phyloP scores from a whole-genome alignment of 352 stramenopile species.

The Blastocystis sp. region DNA sequence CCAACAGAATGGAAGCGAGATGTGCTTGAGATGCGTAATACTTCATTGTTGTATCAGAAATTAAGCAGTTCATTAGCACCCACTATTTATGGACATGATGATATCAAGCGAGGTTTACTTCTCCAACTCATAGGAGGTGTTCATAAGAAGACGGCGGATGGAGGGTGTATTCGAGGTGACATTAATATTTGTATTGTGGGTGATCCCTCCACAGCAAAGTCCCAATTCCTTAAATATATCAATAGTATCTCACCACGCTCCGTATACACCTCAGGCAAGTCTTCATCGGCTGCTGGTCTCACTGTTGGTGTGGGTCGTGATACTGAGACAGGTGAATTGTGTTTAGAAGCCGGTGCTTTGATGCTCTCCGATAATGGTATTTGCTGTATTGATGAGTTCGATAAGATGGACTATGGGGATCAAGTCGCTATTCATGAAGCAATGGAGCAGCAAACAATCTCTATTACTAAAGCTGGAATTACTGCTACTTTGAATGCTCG shows the following conservation, averaged over 20 bases:
- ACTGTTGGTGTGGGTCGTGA: slow-evolving; percentile 93
- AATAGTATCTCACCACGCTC: slow-evolving; percentile 79
- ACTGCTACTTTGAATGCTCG: slow-evolving; percentile 90
- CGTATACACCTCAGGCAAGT: slow-evolving; percentile 95
- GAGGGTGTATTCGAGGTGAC: slow-evolving; percentile 82
- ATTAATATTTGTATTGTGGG: slow-evolving; percentile 92
- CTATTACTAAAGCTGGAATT: slow-evolving; percentile 86
- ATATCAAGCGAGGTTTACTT: slow-evolving; percentile 86
- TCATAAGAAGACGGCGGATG: slow-evolving; percentile 92
- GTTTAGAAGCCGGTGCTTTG: slow-evolving; percentile 71
- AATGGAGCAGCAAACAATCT: slow-evolving; percentile 93
- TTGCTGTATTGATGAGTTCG: slow-evolving; percentile 96
- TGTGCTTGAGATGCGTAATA: slow-evolving; percentile 9
- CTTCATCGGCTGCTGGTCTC: slow-evolving; percentile 87
- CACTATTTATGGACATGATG: slow-evolving; percentile 91
- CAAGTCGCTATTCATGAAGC: slow-evolving; percentile 87
- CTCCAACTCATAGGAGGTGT: slow-evolving; percentile 96
- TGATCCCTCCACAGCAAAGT: slow-evolving; percentile 84
- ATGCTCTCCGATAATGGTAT: slow-evolving; percentile 87
- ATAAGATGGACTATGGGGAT: slow-evolving; percentile 90
- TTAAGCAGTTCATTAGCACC: slow-evolving; percentile 91
- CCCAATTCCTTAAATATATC: slow-evolving; percentile 74
- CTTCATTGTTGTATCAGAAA: slow-evolving; percentile 81
- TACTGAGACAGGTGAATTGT: slow-evolving; percentile 73
- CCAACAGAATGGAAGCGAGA: neutral